Evolutionary conservation across 177 flowering plant genomes (phyloP).

Genomic region (Vitis hybrid): DNA sequence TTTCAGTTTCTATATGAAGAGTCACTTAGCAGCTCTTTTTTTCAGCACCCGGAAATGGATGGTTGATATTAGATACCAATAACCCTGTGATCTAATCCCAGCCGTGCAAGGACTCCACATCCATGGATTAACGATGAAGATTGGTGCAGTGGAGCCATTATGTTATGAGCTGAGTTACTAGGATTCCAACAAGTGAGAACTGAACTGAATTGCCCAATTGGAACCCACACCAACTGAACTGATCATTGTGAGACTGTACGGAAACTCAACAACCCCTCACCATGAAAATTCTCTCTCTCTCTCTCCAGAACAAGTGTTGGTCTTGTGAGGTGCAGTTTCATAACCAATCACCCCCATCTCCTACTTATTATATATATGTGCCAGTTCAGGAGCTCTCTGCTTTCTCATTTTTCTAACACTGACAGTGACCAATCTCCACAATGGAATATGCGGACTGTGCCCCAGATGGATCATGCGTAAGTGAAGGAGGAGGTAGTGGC

Average conservation of each 20-base stretch:
- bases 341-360: constrained; percentile 1
- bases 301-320: background rate
- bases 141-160: too few relatives aligned
- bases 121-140: too few relatives aligned
- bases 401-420: background rate
- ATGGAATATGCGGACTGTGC: constrained; percentile 18
- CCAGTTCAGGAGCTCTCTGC: background rate
- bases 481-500: constrained; percentile 5
- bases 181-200: constrained; percentile 1
- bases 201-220: background rate
- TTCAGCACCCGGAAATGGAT: too few relatives aligned
- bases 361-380: background rate
- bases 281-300: constrained; percentile 3
- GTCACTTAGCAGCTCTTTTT: too few relatives aligned
- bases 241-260: background rate
- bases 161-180: background rate
- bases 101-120: too few relatives aligned
- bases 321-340: constrained; percentile 16
- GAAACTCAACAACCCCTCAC: background rate
- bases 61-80: too few relatives aligned
- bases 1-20: too few relatives aligned
- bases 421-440: background rate
- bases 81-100: too few relatives aligned
- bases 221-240: background rate
- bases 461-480: constrained; percentile 5